Conservation (phyloP, 768 basidiomycete species). For the Boletus coccyginus region DNA sequence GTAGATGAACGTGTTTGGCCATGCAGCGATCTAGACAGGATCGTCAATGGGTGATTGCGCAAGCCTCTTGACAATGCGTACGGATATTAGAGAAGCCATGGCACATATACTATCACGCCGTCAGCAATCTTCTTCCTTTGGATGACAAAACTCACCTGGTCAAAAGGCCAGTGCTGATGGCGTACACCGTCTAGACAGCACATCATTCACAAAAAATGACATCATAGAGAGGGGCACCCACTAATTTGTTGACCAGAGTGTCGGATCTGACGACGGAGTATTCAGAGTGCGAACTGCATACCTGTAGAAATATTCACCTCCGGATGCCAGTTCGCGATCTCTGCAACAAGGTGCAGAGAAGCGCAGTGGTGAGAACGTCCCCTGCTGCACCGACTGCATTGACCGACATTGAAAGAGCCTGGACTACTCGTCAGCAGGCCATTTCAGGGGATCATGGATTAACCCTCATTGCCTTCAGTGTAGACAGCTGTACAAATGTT, state of each 20-base stretch:
- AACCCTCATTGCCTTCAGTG: conserved; percentile 39
- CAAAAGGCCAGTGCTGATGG: conserved; percentile 26
- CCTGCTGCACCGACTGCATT: conserved; percentile 52
- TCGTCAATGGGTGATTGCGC: neutral
- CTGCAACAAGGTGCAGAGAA: conserved; percentile 48
- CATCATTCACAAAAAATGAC: neutral
- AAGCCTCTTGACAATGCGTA: conserved; percentile 15
- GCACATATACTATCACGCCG: conserved; percentile 43
- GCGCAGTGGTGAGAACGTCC: conserved; percentile 50
- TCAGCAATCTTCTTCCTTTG: neutral
- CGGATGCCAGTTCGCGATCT: conserved; percentile 51
- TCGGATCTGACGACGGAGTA: conserved; percentile 36
- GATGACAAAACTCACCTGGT: conserved; percentile 24
- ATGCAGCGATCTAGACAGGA: conserved; percentile 44
- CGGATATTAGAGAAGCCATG: conserved; percentile 56
- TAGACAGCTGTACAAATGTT: conserved; percentile 46
- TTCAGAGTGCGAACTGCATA: neutral
- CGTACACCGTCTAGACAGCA: conserved; percentile 36
- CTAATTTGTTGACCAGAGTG: conserved; percentile 50
- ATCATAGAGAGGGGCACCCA: neutral
- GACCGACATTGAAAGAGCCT: conserved; percentile 49
- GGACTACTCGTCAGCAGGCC: neutral
- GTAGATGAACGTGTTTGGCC: conserved; percentile 54
- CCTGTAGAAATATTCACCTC: conserved; percentile 37
- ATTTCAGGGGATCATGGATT: neutral